A percentile compares a stretch with the other conserved stretches of the same genome.
Conservation (phyloP, 331 rosid species). For the Quercus tomentella region DNA sequence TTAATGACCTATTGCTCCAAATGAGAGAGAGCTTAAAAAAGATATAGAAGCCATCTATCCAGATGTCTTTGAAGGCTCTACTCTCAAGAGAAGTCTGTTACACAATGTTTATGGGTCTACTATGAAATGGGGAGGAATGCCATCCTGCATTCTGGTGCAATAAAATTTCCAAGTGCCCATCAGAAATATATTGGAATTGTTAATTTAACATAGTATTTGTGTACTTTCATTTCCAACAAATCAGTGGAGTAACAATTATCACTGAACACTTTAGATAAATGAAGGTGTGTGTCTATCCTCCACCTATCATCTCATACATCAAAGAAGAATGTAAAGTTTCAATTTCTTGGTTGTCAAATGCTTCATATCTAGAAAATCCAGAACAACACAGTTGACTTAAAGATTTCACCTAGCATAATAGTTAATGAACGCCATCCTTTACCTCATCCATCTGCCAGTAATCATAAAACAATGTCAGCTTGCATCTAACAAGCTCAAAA, state of each 20-base stretch:
- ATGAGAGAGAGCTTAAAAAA: not conserved
- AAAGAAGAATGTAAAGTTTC: not conserved
- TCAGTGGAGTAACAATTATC: not conserved
- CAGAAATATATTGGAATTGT: not conserved
- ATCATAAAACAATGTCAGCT: conserved; percentile 68
- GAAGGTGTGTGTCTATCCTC: not conserved
- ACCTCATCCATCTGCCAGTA: conserved; percentile 98
- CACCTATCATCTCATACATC: not conserved
- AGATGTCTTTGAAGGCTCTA: not conserved
- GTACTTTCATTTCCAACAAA: not conserved
- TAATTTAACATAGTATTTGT: not conserved
- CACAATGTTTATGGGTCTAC: not conserved
- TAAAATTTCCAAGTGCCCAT: not conserved
- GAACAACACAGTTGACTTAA: not conserved
- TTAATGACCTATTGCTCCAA: not conserved
- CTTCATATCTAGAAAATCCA: not conserved
- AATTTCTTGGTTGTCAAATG: not conserved
- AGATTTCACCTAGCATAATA: conserved; percentile 1
- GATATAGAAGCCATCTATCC: not conserved
- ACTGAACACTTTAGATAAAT: not conserved
- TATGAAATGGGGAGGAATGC: not conserved
- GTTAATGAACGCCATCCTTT: conserved; percentile 19
- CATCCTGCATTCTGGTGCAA: not conserved
- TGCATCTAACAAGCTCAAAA: conserved; percentile 87
- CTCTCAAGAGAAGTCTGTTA: not conserved